Percentiles rank a stretch among this genome's conserved stretches.
Conservation (phyloP, 2,329 filamentous ascomycete genomes). For the Paraphaeosphaeria sporulosa region DNA sequence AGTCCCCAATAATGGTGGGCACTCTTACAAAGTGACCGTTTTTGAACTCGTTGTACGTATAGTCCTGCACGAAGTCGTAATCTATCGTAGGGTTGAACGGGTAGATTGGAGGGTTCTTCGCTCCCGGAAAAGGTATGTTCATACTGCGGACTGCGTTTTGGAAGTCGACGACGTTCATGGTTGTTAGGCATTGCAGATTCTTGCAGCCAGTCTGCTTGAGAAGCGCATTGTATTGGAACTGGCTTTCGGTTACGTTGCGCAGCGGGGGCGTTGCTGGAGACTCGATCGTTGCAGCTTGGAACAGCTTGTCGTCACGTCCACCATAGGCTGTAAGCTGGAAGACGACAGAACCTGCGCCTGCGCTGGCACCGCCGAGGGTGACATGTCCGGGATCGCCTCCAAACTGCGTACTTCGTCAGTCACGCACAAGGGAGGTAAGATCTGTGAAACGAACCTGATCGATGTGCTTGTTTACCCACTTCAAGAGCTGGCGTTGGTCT, state of each 20-base stretch:
- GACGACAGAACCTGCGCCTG: slow-evolving; percentile 50
- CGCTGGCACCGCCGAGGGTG: slow-evolving; percentile 49
- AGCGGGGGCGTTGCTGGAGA: slow-evolving; percentile 51
- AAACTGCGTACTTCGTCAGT: slow-evolving; percentile 32
- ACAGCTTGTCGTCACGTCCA: slow-evolving; percentile 47
- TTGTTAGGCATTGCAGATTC: slow-evolving; percentile 49
- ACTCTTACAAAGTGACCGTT: slow-evolving; percentile 50
- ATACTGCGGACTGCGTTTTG: slow-evolving; percentile 48
- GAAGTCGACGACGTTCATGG: slow-evolving; percentile 45
- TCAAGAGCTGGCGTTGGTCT: slow-evolving; percentile 46
- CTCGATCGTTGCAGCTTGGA: slow-evolving; percentile 44
- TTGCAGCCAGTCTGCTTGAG: slow-evolving; percentile 46
- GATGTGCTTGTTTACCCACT: slow-evolving; percentile 49
- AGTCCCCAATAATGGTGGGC: slow-evolving; percentile 54
- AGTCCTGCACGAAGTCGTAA: slow-evolving; percentile 51
- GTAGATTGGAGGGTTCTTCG: slow-evolving; percentile 42
- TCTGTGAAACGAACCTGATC: slow-evolving; percentile 23
- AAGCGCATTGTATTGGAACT: slow-evolving; percentile 53
- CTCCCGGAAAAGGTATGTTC: slow-evolving; percentile 49
- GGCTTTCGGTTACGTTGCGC: slow-evolving; percentile 46
- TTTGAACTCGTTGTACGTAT: slow-evolving; percentile 48
- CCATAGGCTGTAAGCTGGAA: slow-evolving; percentile 48
- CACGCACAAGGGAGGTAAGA: background rate
- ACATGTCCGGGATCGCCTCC: slow-evolving; percentile 51
- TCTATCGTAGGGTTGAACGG: slow-evolving; percentile 55